Evolutionary conservation across 108 stramenopile species (phyloP).

Genomic region (Stephanodiscus minutulus): DNA sequence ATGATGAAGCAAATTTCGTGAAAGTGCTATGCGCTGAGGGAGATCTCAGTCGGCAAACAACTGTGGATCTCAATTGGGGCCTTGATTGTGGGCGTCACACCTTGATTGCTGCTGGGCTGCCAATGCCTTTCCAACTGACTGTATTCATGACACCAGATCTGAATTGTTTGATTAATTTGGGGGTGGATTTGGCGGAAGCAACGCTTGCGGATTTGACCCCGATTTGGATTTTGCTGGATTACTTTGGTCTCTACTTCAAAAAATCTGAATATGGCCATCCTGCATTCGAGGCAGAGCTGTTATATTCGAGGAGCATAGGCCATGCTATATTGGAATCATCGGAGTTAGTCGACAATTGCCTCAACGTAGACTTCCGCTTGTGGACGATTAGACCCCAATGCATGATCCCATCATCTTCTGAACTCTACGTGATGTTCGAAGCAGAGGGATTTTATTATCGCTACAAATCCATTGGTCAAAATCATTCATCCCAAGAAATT

Average conservation of each 20-base stretch:
- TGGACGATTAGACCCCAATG: slow-evolving; percentile 61
- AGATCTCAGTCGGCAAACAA: slow-evolving; percentile 12
- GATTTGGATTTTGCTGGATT: slow-evolving; percentile 76
- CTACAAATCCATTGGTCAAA: slow-evolving; percentile 60
- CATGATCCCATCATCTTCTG: slow-evolving; percentile 60
- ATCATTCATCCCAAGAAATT: slow-evolving; percentile 75
- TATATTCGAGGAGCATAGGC: slow-evolving; percentile 25
- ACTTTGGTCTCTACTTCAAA: slow-evolving; percentile 74
- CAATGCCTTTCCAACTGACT: slow-evolving; percentile 67
- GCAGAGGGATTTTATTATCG: slow-evolving; percentile 77
- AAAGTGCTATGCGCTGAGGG: slow-evolving; percentile 16
- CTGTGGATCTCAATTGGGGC: slow-evolving; percentile 74
- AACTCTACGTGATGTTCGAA: slow-evolving; percentile 56
- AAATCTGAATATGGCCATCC: slow-evolving; percentile 72
- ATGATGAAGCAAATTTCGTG: slow-evolving; percentile 4
- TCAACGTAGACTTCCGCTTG: slow-evolving; percentile 79
- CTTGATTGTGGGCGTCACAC: slow-evolving; percentile 62
- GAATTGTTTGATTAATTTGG: slow-evolving; percentile 77
- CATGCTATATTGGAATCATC: neutral
- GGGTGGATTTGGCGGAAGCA: slow-evolving; percentile 55
- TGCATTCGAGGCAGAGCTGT: slow-evolving; percentile 54
- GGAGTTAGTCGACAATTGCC: slow-evolving; percentile 19
- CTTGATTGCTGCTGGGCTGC: slow-evolving; percentile 44
- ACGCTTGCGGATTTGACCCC: slow-evolving; percentile 59
- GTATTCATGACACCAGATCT: slow-evolving; percentile 81